These are phyloP conservation scores for Lentinula novae-zelandiae DNA, from an alignment of 1,284 basidiomycete genomes.

Conservation along the genomic window DNA sequence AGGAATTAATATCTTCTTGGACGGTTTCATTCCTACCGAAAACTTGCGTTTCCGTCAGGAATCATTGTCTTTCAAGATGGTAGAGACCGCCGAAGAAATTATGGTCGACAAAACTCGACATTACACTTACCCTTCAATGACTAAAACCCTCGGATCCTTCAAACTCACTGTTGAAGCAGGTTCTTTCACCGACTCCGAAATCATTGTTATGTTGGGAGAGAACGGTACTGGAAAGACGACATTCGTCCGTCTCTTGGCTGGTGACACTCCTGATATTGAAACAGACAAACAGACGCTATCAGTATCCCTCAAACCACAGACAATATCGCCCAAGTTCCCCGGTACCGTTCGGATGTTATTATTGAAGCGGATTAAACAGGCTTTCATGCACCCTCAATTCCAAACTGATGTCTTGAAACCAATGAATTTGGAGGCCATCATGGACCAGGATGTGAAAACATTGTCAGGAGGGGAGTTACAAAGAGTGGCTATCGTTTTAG, in stretches of 20 bases:
- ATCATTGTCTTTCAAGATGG: constrained; percentile 92
- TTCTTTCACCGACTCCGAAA: constrained; percentile 93
- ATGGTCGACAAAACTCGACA: constrained; percentile 79
- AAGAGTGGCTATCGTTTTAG: constrained; percentile 90
- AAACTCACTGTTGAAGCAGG: constrained; percentile 88
- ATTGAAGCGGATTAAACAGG: constrained; percentile 88
- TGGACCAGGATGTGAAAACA: constrained; percentile 96
- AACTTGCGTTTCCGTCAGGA: constrained; percentile 96
- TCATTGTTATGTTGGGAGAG: constrained; percentile 96
- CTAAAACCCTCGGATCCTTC: constrained; percentile 91
- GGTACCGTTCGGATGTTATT: constrained; percentile 91
- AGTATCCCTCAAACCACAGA: constrained; percentile 94
- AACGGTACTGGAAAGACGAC: constrained; percentile 99
- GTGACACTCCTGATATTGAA: constrained; percentile 82
- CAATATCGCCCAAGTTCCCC: constrained; percentile 93
- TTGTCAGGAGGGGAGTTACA: constrained; percentile 96
- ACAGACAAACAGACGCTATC: constrained; percentile 75
- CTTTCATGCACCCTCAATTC: constrained; percentile 98
- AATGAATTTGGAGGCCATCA: constrained; percentile 87
- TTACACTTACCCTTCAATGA: constrained; percentile 91
- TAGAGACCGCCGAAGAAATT: constrained; percentile 89
- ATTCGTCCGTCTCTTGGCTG: constrained; percentile 89
- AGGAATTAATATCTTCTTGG: constrained; percentile 98
- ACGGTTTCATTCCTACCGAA: constrained; percentile 97
- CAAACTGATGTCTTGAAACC: constrained; percentile 95